Evolutionary conservation across 1,284 basidiomycete genomes (phyloP).

Genomic region (Rhodotorula glutinis): DNA sequence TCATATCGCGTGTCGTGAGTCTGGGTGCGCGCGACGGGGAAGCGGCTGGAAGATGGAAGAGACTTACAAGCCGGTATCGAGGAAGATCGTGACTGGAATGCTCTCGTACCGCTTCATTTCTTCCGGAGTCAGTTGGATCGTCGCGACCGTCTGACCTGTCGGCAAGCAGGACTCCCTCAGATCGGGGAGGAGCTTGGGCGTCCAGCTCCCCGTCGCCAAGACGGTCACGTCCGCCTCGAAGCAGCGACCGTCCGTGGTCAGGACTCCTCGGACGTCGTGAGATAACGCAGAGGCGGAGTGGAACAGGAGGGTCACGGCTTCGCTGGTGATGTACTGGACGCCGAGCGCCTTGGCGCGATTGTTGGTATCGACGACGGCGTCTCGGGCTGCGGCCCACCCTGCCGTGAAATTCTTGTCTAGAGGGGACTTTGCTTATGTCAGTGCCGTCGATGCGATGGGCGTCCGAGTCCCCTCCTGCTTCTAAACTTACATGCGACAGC

Average conservation of each 20-base stretch:
- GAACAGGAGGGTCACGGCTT: conserved; percentile 23
- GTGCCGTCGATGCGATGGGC: too few species aligned
- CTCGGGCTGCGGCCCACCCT: conserved; percentile 37
- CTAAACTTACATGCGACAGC: conserved; percentile 22
- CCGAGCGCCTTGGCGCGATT: conserved; percentile 12
- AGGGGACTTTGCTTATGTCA: too few species aligned
- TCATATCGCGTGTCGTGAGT: too few species aligned
- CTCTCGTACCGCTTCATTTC: conserved; percentile 20
- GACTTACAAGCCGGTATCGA: conserved; percentile 34
- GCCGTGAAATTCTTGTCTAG: conserved; percentile 28
- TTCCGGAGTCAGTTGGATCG: conserved; percentile 21
- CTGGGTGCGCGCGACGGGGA: too few species aligned
- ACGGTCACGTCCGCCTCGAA: conserved; percentile 24
- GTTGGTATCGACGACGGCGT: conserved; percentile 24
- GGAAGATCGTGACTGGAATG: conserved; percentile 29
- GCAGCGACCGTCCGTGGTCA: conserved; percentile 7
- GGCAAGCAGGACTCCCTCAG: conserved; percentile 20
- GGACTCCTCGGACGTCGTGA: conserved; percentile 14
- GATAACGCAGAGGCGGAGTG: background rate
- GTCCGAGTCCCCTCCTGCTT: too few species aligned
- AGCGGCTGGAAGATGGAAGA: too few species aligned
- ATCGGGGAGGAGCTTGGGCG: conserved; percentile 29
- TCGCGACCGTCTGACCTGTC: conserved; percentile 33
- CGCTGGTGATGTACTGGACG: conserved; percentile 21
- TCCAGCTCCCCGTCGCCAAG: conserved; percentile 29